Conservation (phyloP, 306 rosid genomes). For the Urtica urens region DNA sequence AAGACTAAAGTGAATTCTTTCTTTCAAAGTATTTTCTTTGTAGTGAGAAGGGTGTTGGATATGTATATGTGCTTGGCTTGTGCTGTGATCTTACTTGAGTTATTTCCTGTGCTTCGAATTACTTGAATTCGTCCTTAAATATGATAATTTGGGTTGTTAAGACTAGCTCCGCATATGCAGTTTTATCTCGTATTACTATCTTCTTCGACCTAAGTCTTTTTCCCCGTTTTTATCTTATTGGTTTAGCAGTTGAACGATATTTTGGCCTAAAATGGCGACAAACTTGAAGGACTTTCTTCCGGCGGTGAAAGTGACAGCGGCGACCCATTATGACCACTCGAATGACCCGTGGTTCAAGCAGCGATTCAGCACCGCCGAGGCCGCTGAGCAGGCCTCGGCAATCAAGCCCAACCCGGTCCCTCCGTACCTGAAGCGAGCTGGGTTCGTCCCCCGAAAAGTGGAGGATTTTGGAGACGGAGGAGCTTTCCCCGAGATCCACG, state of each 20-base stretch:
- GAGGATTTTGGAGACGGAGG: slow-evolving; percentile 94
- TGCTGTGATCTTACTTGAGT: too few relatives aligned
- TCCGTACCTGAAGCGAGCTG: slow-evolving; percentile 57
- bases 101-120: too few relatives aligned
- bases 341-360: slow-evolving; percentile 93
- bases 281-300: slow-evolving; percentile 72
- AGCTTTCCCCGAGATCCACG: slow-evolving; percentile 79
- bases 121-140: too few relatives aligned
- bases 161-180: too few relatives aligned
- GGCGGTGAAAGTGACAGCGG: slow-evolving; percentile 40
- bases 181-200: too few relatives aligned
- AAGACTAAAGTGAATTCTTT: too few relatives aligned
- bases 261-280: slow-evolving; percentile 34
- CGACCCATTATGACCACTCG: slow-evolving; percentile 57
- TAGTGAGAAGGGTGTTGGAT: too few relatives aligned
- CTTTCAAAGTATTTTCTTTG: too few relatives aligned
- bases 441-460: slow-evolving; percentile 67
- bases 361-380: slow-evolving; percentile 50
- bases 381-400: slow-evolving; percentile 30
- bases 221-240: background rate
- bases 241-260: background rate
- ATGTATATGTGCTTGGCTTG: too few relatives aligned
- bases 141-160: too few relatives aligned
- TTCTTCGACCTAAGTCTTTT: too few relatives aligned
- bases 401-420: slow-evolving; percentile 48